Evolutionary conservation across 129 eudicot genomes (phyloP).

Genomic region (Dittrichia graveolens): DNA sequence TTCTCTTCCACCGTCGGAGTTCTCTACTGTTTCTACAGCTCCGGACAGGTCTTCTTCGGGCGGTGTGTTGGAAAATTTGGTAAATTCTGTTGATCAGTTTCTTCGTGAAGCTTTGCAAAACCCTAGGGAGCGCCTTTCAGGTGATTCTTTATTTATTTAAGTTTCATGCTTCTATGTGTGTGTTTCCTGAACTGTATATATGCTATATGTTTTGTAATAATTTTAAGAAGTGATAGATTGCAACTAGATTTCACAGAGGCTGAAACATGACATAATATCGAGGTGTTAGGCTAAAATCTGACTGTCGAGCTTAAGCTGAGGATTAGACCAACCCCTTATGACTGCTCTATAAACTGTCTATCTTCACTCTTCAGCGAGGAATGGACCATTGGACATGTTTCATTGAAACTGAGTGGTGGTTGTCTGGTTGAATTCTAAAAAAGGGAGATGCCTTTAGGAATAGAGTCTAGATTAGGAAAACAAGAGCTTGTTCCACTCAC

Average conservation of each 20-base stretch:
- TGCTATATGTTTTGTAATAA: neutral
- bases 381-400: conserved; percentile 1
- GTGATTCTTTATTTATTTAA: neutral
- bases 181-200: neutral
- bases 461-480: neutral
- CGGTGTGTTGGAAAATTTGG: conserved; percentile 56
- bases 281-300: conserved; percentile 1
- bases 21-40: conserved; percentile 24
- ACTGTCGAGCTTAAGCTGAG: conserved; percentile 2
- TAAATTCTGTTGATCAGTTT: conserved; percentile 89
- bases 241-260: neutral
- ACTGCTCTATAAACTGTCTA: neutral
- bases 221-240: conserved; percentile 11
- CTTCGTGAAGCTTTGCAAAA: conserved; percentile 95
- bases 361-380: neutral
- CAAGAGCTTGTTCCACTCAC: neutral
- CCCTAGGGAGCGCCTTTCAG: conserved; percentile 97
- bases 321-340: conserved; percentile 13
- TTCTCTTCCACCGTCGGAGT: conserved; percentile 21
- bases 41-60: conserved; percentile 36
- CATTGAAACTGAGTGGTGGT: neutral
- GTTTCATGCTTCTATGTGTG: neutral
- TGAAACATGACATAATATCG: neutral
- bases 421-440: neutral
- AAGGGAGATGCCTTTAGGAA: neutral